Percentiles rank a stretch among this genome's conserved stretches.
Evolutionary conservation across 768 basidiomycete species (phyloP).

Genomic region (Leccinum boreale): DNA sequence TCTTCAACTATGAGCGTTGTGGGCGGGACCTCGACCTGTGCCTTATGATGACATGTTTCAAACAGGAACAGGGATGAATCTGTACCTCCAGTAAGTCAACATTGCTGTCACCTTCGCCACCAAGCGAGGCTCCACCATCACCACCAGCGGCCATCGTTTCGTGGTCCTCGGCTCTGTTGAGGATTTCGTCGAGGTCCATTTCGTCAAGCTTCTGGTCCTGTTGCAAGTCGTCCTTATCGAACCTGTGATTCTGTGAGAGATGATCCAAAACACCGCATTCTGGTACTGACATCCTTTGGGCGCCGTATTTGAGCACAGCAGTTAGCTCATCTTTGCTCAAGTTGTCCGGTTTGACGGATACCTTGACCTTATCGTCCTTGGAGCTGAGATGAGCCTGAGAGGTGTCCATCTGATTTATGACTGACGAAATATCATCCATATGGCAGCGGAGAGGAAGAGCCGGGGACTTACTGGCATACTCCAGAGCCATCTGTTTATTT

Average conservation of each 20-base stretch:
- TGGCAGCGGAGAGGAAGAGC: constrained; percentile 11
- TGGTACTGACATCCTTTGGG: constrained; percentile 83
- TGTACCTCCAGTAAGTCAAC: no score
- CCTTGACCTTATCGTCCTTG: constrained; percentile 63
- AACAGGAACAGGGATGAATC: no score
- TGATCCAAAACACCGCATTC: constrained; percentile 3
- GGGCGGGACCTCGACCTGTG: no score
- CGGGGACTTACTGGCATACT: constrained; percentile 88
- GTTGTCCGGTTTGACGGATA: constrained; percentile 72
- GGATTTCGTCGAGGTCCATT: constrained; percentile 98
- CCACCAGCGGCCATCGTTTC: constrained; percentile 84
- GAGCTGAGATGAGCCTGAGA: constrained; percentile 93
- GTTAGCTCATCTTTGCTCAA: constrained; percentile 95
- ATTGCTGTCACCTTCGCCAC: constrained; percentile 66
- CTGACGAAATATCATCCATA: constrained; percentile 39
- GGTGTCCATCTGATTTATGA: constrained; percentile 99
- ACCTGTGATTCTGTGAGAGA: constrained; percentile 46
- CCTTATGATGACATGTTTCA: no score
- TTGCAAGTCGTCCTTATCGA: constrained; percentile 92
- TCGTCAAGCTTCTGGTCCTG: constrained; percentile 97
- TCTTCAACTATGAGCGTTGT: no score
- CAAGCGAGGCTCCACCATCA: constrained; percentile 89
- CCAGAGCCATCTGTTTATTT: constrained; percentile 99
- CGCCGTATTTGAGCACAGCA: constrained; percentile 97
- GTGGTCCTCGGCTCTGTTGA: constrained; percentile 95